Evolutionary conservation across 441 rosid genomes (phyloP).

Genomic region (Syzygium syzygioides): DNA sequence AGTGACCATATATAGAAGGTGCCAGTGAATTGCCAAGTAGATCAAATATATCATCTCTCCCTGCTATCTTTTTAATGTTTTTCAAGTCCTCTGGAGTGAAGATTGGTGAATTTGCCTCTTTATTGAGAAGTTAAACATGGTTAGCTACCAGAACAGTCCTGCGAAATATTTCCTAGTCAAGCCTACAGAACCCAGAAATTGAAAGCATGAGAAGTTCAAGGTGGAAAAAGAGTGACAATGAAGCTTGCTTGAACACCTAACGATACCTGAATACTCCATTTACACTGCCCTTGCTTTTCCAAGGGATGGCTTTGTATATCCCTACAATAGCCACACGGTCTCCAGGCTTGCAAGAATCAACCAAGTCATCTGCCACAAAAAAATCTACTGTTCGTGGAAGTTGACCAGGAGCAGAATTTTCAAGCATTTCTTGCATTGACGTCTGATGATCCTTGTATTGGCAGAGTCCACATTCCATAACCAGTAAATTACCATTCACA

Average conservation of each 20-base stretch:
- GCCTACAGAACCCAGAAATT: background rate
- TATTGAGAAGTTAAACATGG: slow-evolving; percentile 80
- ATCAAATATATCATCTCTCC: slow-evolving; percentile 82
- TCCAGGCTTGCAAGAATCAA: slow-evolving; percentile 97
- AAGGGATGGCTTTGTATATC: slow-evolving; percentile 90
- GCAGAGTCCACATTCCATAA: slow-evolving; percentile 92
- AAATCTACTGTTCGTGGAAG: slow-evolving; percentile 94
- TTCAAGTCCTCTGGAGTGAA: slow-evolving; percentile 72
- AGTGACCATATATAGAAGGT: slow-evolving; percentile 94
- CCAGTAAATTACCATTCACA: slow-evolving; percentile 79
- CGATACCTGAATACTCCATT: slow-evolving; percentile 91
- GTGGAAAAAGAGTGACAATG: background rate
- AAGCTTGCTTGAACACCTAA: background rate
- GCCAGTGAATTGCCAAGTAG: slow-evolving; percentile 88
- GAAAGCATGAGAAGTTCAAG: background rate
- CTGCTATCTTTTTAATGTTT: slow-evolving; percentile 82
- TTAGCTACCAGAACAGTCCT: slow-evolving; percentile 94
- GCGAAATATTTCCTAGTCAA: slow-evolving; percentile 18
- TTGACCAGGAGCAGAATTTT: slow-evolving; percentile 99
- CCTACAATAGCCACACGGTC: slow-evolving; percentile 95
- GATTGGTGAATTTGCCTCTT: slow-evolving; percentile 93
- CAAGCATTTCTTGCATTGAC: slow-evolving; percentile 97
- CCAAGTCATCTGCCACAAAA: slow-evolving; percentile 92
- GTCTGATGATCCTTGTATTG: slow-evolving; percentile 97
- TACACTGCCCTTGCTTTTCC: slow-evolving; percentile 90